Base-by-base conservation (phyloP, 805 yeast species). In the Teunomyces tritomae region DNA sequence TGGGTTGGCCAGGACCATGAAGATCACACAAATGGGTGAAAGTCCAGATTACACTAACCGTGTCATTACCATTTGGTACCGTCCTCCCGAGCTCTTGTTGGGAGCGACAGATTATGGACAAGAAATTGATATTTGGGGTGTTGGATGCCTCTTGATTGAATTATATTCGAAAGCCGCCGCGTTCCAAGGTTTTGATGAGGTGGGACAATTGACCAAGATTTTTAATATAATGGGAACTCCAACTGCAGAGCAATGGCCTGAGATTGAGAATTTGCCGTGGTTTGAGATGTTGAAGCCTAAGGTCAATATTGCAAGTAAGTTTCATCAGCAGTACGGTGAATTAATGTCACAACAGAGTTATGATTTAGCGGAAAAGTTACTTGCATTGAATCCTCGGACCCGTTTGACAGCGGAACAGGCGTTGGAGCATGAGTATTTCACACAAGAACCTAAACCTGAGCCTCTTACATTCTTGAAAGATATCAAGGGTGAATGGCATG, bases 111-210 rank as follows among this genome's bases (percentile, higher is more conserved):
- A 83, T 49, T 94, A 94, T 66, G 94, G 91, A 0, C 70, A 89
- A 35, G 96, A 88, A 57, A 94, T 94, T 8, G 99, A 94, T 62
- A 83, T 89, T 55, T 94, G 99, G 99, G 97, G 98, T 0, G 84
- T 89, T 51, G 99, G 99, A 2, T 94, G 98, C 69, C 72, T 94
- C 24, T 70, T 94, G 50, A 78, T 89, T 26, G 98, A 94, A 63
- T 65, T 94, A 33, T 89, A 88, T 59, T 79, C 84, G 1, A 79
- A 83, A 53, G 68, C 70, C 28, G 96, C 98, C 0, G 71, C 85
- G 1, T 94, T 94, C 63, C 95, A 85, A 64, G 98, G 97, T 1
- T 75, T 77, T 17, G 96, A 94, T 64, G 99, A 94, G 60, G 76
- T 94, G 34, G 84, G 87, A 44, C 97, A 92, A 63, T 64, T 94